Evolutionary conservation across 2,329 filamentous ascomycete genomes (phyloP), one percentile per base, ranked within the genome.

Genomic region (Epichloe hybrida): DNA sequence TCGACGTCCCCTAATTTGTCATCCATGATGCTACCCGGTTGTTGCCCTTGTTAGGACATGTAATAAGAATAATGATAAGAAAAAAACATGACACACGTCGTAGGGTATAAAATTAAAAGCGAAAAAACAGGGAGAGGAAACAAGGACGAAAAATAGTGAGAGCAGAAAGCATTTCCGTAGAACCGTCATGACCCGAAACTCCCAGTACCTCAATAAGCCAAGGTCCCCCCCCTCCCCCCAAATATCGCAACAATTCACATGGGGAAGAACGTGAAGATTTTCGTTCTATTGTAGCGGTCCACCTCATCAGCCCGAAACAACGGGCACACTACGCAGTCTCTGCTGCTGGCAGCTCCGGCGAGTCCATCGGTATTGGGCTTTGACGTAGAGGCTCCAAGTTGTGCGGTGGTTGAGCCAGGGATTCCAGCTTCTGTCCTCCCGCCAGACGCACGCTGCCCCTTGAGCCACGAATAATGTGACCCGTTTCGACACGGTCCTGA

Each of bases 401-500:
- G 39, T 63, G 61, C 7, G 61, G 51, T 31, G 63, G 58, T 55
- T 72, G 67, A 40, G 59, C 57, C 48, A 66, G 54, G 11, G 59
- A 57, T 39, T 67, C 68, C 37, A 62, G 56, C 61, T 72, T 75
- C 41, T 68, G 65, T 43, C 72, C 73, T 41, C 62, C 67, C 5
- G 74, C 72, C 37, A 85, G 63, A 46, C 81, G 77, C 48, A 88
- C 76, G 60, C 82, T 88, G 40, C 83, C 85, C 53, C 83, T 74
- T 48, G 70, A 70, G 49, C 82, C 76, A 59, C 85, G 80, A 34
- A 87, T 73, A 21, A 88, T 69, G 50, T 87, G 80, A 21, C 86
- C 87, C 49, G 75, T 81, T 59, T 93, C 86, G 49, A 94, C 85
- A 52, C 86, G 81, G 62, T 91, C 86, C 62, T 90, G 86, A 53